Base-by-base conservation (phyloP, 2,329 filamentous ascomycete species). In the Colletotrichum echinochloae region DNA sequence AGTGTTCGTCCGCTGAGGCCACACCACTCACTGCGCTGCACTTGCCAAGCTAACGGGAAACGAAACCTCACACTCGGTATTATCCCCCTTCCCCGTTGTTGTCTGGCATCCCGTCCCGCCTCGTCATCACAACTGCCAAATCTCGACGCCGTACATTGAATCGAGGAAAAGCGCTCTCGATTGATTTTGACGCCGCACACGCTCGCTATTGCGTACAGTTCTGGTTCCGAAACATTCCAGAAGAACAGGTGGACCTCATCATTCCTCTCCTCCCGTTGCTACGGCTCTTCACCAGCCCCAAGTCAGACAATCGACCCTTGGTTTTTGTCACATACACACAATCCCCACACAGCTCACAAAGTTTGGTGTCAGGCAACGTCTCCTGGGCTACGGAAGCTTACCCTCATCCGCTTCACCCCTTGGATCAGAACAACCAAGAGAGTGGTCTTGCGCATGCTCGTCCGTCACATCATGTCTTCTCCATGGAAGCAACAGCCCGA, bases 401-500 rank as follows among this genome's bases (percentile, higher is more conserved):
- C 8, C n/a, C 16, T 39, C 16, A 3, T 51, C 41, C 33, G 9
- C 5, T 3, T 28, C 26, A 11, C 46, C n/a, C 18, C 46, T 52
- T 35, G 33, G 44, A 35, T 35, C 41, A 23, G 20, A 35, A 23
- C 46, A 23, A 18, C 18, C 20, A 49, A 46, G 18, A 52, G 35
- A 52, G 26, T 16, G 35, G 46, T 11, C 23, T 14, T 44, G 37
- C 56, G 26, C 16, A 66, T 66, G 62, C 26, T 23, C 23, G 20
- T 18, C 30, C 16, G 49, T 37, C 33, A 60, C 65, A 83, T 72
- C 76, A 90, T 90, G 88, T 83, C 88, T 76, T 90, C 88, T 75
- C 87, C 88, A 71, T 87, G 87, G 81, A 89, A 89, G 81, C 87
- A 87, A 75, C 87, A 90, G 77, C 88, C 89, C 46, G 89, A 91